These are phyloP conservation scores for Entomortierella lignicola DNA, from an alignment of 192 early-diverging fungal species.

Conservation along the genomic window DNA sequence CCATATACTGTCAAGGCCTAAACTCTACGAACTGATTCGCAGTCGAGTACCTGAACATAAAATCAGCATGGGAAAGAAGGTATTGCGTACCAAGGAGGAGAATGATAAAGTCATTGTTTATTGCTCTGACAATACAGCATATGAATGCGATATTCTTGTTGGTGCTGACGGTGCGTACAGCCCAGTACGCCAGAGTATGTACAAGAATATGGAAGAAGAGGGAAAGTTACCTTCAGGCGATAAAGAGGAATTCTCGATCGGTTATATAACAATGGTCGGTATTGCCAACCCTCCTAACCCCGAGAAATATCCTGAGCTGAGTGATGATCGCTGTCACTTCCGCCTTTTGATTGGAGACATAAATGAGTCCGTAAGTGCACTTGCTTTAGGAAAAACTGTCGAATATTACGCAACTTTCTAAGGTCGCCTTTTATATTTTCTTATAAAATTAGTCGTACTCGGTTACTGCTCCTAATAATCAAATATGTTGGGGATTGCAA, in stretches of 20 bases:
- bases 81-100: not conserved
- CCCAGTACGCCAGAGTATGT: not conserved
- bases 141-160: not conserved
- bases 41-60: not conserved
- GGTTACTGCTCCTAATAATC: no score
- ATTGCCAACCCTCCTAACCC: not conserved
- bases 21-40: not conserved
- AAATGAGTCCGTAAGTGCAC: not conserved
- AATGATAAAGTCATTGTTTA: not conserved
- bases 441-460: no score
- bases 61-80: conserved; percentile 4
- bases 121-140: not conserved
- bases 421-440: no score
- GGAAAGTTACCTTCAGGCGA: not conserved
- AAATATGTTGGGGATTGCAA: no score
- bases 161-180: not conserved
- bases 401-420: no score
- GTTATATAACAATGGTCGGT: not conserved
- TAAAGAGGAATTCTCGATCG: not conserved
- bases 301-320: not conserved
- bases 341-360: not conserved
- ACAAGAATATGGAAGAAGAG: not conserved
- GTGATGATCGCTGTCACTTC: not conserved
- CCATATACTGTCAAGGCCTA: not conserved
- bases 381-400: no score